A percentile compares a stretch with the other conserved stretches of the same genome.
Conservation (phyloP, 2,329 filamentous ascomycete species). For the Coniochaeta prunicola region DNA sequence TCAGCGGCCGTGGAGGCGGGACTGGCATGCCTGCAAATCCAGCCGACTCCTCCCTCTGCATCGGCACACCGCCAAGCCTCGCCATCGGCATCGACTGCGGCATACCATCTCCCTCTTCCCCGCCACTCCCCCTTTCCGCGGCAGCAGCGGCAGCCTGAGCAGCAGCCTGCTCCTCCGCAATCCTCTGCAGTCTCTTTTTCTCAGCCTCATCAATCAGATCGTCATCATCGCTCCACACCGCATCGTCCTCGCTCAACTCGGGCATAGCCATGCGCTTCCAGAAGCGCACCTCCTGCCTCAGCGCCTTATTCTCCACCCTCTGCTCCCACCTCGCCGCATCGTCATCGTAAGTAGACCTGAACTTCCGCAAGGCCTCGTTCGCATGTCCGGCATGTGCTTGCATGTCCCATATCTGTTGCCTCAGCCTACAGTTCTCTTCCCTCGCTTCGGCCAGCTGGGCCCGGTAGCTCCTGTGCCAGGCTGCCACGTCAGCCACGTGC, state of each 20-base stretch:
- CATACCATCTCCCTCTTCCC: not conserved
- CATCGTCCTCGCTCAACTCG: constrained; percentile 50
- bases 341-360: constrained; percentile 49
- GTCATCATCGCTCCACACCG: constrained; percentile 56
- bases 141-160: constrained; percentile 10
- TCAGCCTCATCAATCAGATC: constrained; percentile 55
- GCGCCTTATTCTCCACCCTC: constrained; percentile 42
- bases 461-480: constrained; percentile 62
- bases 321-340: constrained; percentile 46
- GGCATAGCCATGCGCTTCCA: constrained; percentile 63
- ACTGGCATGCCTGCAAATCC: constrained; percentile 19
- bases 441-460: constrained; percentile 58
- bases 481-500: constrained; percentile 52
- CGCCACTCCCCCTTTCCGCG: not conserved
- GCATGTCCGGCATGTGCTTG: constrained; percentile 51
- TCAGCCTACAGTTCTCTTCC: constrained; percentile 54
- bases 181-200: constrained; percentile 45
- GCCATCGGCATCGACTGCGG: constrained; percentile 1
- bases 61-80: constrained; percentile 21
- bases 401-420: constrained; percentile 62
- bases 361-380: constrained; percentile 49
- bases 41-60: constrained; percentile 28
- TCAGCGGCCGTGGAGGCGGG: constrained; percentile 31
- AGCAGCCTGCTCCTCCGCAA: constrained; percentile 28
- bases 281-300: constrained; percentile 53